Evolutionary conservation across 306 rosid genomes (phyloP), one percentile per base, ranked within the genome.

Genomic region (Lagenaria siceraria): DNA sequence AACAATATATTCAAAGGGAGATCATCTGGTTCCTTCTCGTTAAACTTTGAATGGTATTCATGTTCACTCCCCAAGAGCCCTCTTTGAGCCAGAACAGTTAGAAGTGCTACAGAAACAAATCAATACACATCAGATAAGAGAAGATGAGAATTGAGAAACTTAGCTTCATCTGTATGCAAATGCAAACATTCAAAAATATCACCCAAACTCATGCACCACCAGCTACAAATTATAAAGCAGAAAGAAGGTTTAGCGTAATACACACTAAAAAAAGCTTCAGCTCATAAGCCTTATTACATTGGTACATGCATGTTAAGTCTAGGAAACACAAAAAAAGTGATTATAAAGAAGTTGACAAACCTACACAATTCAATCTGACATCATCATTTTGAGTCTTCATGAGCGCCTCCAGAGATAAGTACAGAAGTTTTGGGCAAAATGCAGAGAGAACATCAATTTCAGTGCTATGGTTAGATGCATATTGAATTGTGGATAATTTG

Each of bases 321-420:
- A 51, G 55, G 17, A 46, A 15, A n/a, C 31, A 24, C 75, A 24
- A 46, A 6, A 15, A 51, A 25, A 7, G 8, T 69, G 13, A 53
- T 53, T 24, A n/a, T 33, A 38, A 73, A 70, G 82, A 58, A 82
- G 31, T 77, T 46, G 70, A 80, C 92, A 14, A 61, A 95, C 98
- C 98, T 78, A 95, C 77, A 80, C 97, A 92, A 77, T 95, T 95
- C 86, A 90, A 87, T 74, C 93, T 91, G 75, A 90, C 96, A 81
- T 95, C 97, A 77, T 90, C 92, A 46, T 80, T 86, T 79, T 92
- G 93, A 75, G 95, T 88, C 90, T 95, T 95, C 86, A 84, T 78
- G 40, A 95, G 93, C 62, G 88, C 93, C 80, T 95, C 93, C 82
- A 85, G 78, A 82, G 91, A 82, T 78, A 95, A 78, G 87, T 82